Conservation (phyloP, 2,329 filamentous ascomycete genomes). For the Diaporthe humulicola region DNA sequence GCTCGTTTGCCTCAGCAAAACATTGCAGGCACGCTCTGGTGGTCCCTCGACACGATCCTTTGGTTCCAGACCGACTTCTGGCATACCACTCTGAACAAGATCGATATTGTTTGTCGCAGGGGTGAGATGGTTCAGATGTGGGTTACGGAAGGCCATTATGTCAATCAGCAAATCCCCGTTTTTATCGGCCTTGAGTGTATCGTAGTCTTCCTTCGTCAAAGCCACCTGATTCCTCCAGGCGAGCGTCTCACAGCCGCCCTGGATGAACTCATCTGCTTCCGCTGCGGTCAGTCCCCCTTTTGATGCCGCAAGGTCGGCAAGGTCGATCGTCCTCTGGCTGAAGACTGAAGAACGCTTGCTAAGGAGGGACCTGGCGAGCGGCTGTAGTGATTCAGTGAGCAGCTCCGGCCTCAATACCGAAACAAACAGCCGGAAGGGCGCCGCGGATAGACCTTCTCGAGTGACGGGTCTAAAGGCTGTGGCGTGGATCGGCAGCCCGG, state of each 20-base stretch:
- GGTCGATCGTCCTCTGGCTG: conserved; percentile 50
- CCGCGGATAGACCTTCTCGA: conserved; percentile 1
- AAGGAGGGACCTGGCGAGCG: conserved; percentile 51
- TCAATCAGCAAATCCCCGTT: conserved; percentile 50
- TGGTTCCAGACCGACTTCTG: conserved; percentile 52
- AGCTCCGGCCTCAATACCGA: conserved; percentile 55
- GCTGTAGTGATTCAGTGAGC: conserved; percentile 43
- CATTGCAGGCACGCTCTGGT: conserved; percentile 56
- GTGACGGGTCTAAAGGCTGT: conserved; percentile 62
- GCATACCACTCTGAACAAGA: conserved; percentile 58
- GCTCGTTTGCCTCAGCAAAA: conserved; percentile 66
- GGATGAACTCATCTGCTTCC: conserved; percentile 55
- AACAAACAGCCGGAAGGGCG: conserved; percentile 55
- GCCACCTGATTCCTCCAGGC: conserved; percentile 55
- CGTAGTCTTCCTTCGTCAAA: conserved; percentile 51
- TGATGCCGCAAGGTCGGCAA: conserved; percentile 53
- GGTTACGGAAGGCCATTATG: conserved; percentile 49
- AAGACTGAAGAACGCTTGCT: conserved; percentile 56
- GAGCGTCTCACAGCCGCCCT: conserved; percentile 60
- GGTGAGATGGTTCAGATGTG: conserved; percentile 68
- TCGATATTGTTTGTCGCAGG: conserved; percentile 64
- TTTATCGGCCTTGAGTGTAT: conserved; percentile 48
- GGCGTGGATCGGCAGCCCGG: conserved; percentile 63
- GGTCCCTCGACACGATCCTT: conserved; percentile 67
- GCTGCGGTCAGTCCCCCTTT: conserved; percentile 46